Evolutionary conservation across 2,329 filamentous ascomycete species (phyloP).

Genomic region (Exophiala alcalophila): DNA sequence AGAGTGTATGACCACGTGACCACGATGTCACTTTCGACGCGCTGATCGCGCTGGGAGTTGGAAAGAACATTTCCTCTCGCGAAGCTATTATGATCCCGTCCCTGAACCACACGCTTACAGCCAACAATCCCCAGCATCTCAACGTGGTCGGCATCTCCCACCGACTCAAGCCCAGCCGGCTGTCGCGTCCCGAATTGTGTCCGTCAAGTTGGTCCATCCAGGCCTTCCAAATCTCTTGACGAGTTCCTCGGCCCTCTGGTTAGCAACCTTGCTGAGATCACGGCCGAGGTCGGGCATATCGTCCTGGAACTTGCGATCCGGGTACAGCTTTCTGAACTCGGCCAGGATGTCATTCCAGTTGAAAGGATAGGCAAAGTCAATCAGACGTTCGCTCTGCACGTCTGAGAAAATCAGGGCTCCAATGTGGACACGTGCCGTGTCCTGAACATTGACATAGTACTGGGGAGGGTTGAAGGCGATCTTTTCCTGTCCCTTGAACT

Average conservation of each 20-base stretch:
- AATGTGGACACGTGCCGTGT: constrained; percentile 53
- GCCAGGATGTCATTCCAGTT: constrained; percentile 46
- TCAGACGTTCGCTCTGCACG: constrained; percentile 51
- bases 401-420: constrained; percentile 49
- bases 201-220: constrained; percentile 22
- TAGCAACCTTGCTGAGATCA: constrained; percentile 22
- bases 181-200: constrained; percentile 13
- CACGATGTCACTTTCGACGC: too few species aligned
- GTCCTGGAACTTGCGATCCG: constrained; percentile 33
- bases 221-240: constrained; percentile 18
- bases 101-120: too few species aligned
- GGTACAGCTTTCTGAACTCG: constrained; percentile 40
- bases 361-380: constrained; percentile 51
- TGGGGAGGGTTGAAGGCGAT: constrained; percentile 36
- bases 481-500: constrained; percentile 33
- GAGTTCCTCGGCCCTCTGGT: constrained; percentile 19
- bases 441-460: constrained; percentile 42
- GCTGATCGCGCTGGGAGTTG: too few species aligned
- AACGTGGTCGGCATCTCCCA: too few species aligned
- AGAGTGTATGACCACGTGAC: too few species aligned
- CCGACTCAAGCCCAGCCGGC: constrained; percentile 10
- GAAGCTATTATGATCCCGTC: too few species aligned
- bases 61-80: too few species aligned
- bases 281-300: constrained; percentile 14
- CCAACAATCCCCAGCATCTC: too few species aligned